Evolutionary conservation across 2,329 filamentous ascomycete species (phyloP).

Genomic region (Atkinsonella hypoxylon): DNA sequence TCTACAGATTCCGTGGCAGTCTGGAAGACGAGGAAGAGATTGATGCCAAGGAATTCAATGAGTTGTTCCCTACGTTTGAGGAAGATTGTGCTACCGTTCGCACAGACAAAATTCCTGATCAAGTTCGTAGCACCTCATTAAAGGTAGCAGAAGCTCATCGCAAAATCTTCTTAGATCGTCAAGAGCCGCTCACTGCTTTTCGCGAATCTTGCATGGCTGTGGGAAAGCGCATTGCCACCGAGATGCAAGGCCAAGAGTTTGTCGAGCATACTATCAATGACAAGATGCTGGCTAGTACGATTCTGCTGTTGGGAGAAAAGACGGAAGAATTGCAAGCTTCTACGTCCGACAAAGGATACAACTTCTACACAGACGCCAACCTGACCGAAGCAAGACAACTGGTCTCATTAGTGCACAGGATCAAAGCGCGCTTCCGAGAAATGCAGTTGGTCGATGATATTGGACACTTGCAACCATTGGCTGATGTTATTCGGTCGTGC

Average conservation of each 20-base stretch:
- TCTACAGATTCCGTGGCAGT: slow-evolving; percentile 76
- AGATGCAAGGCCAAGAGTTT: slow-evolving; percentile 16
- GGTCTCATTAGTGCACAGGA: slow-evolving; percentile 53
- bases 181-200: slow-evolving; percentile 30
- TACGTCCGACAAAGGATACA: slow-evolving; percentile 43
- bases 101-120: slow-evolving; percentile 21
- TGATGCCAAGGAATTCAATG: slow-evolving; percentile 61
- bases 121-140: slow-evolving; percentile 44
- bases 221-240: slow-evolving; percentile 24
- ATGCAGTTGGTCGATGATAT: slow-evolving; percentile 57
- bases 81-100: slow-evolving; percentile 27
- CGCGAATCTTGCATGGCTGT: slow-evolving; percentile 30
- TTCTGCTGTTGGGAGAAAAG: slow-evolving; percentile 54
- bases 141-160: slow-evolving; percentile 49
- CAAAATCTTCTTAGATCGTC: slow-evolving; percentile 34
- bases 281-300: slow-evolving; percentile 51
- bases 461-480: slow-evolving; percentile 60
- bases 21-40: slow-evolving; percentile 64
- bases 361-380: slow-evolving; percentile 83
- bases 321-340: slow-evolving; percentile 30
- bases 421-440: slow-evolving; percentile 60
- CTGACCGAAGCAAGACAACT: slow-evolving; percentile 63
- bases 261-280: slow-evolving; percentile 30
- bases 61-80: slow-evolving; percentile 70
- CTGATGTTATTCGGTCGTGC: slow-evolving; percentile 66